phyloP scores from a whole-genome alignment of 345 rosid genomes.

The Pseudoturritis turrita region DNA sequence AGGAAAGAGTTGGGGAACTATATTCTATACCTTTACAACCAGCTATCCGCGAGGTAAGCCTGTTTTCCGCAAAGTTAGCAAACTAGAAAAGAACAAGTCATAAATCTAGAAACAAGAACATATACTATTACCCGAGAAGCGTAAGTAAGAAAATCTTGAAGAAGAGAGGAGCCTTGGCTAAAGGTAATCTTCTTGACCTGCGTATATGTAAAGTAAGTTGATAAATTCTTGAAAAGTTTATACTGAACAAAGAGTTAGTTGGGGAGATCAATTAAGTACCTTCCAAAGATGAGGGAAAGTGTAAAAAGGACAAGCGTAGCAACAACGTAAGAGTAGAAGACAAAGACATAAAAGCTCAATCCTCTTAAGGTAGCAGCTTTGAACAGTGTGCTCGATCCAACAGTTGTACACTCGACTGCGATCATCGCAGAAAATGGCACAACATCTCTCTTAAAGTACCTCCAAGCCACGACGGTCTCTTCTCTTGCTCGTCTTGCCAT shows the following conservation, averaged over 20 bases:
- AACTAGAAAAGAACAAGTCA: neutral
- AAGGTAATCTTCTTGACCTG: constrained; percentile 16
- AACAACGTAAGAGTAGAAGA: constrained; percentile 47
- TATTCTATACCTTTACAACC: constrained; percentile 29
- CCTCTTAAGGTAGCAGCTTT: constrained; percentile 51
- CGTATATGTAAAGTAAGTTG: neutral
- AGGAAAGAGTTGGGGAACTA: constrained; percentile 29
- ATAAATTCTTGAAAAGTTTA: neutral
- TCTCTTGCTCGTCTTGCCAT: neutral
- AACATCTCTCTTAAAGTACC: constrained; percentile 7
- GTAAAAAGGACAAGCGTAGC: constrained; percentile 43
- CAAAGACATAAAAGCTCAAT: constrained; percentile 46
- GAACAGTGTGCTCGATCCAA: constrained; percentile 32
- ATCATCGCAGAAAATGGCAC: constrained; percentile 42
- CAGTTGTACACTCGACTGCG: constrained; percentile 46
- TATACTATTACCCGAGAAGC: constrained; percentile 18
- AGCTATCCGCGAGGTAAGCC: constrained; percentile 22
- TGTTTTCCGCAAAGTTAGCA: neutral
- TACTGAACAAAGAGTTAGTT: constrained; percentile 12
- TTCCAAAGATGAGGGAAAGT: constrained; percentile 21
- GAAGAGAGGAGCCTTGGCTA: constrained; percentile 26
- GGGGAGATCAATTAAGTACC: constrained; percentile 13
- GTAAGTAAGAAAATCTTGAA: constrained; percentile 27
- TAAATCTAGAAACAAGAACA: neutral
- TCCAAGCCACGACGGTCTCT: constrained; percentile 10